These are phyloP conservation scores for Irpex sp. DNA, from an alignment of 1,284 basidiomycete genomes.

Conservation along the genomic window DNA sequence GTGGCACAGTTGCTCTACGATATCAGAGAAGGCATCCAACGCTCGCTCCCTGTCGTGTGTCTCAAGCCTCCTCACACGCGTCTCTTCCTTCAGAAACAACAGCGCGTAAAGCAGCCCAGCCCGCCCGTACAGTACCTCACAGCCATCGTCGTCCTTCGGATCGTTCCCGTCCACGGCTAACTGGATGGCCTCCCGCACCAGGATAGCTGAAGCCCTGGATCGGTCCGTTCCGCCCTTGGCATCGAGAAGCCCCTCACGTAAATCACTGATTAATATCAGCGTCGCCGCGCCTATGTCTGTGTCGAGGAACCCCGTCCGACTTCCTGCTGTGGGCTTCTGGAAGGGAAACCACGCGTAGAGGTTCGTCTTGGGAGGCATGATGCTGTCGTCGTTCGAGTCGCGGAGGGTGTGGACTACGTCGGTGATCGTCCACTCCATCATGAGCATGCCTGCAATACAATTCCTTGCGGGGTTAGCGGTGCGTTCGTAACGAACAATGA, in stretches of 20 bases:
- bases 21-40: background rate
- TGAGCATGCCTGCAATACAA: slow-evolving; percentile 19
- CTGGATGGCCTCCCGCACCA: slow-evolving; percentile 18
- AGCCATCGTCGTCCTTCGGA: slow-evolving; percentile 34
- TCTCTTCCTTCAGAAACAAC: slow-evolving; percentile 34
- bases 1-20: slow-evolving; percentile 16
- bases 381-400: background rate
- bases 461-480: background rate
- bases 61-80: slow-evolving; percentile 3
- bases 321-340: slow-evolving; percentile 10
- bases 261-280: slow-evolving; percentile 24
- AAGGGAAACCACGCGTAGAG: slow-evolving; percentile 6
- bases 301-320: slow-evolving; percentile 28
- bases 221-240: slow-evolving; percentile 8
- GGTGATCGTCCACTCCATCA: slow-evolving; percentile 26
- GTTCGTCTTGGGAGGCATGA: slow-evolving; percentile 3
- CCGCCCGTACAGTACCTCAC: slow-evolving; percentile 55
- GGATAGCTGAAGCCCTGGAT: slow-evolving; percentile 11
- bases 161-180: slow-evolving; percentile 17
- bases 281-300: slow-evolving; percentile 30
- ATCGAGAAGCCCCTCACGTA: slow-evolving; percentile 18
- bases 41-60: background rate
- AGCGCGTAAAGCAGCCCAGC: slow-evolving; percentile 52
- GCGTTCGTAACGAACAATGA: background rate
- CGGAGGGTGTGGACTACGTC: slow-evolving; percentile 15